Evolutionary conservation across 1,284 basidiomycete species (phyloP).

Genomic region (Boletus hoseneyae): DNA sequence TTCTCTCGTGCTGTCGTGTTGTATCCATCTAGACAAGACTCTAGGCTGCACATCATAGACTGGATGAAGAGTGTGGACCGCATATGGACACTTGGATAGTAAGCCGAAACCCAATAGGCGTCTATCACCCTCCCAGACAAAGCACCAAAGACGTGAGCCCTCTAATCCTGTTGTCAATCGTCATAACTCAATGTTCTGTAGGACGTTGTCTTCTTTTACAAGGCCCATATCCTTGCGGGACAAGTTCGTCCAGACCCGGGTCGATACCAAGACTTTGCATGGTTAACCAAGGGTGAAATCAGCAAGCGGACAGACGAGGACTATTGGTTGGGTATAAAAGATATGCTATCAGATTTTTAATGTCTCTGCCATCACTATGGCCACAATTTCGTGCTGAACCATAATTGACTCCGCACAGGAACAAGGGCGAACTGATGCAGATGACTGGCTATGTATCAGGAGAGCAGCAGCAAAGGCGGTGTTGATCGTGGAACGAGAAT

Average conservation of each 20-base stretch:
- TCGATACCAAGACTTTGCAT: constrained; percentile 73
- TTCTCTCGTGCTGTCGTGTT: neutral
- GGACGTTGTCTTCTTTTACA: constrained; percentile 72
- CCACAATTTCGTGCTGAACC: no score
- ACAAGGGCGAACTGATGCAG: no score
- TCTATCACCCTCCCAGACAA: constrained; percentile 48
- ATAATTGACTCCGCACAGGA: no score
- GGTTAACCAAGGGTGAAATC: constrained; percentile 89
- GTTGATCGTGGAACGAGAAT: no score
- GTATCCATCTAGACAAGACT: constrained; percentile 6
- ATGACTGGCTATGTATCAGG: no score
- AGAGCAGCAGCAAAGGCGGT: no score
- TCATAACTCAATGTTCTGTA: constrained; percentile 21
- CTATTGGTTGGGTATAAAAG: constrained; percentile 77
- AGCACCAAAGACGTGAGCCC: constrained; percentile 36
- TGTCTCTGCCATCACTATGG: neutral
- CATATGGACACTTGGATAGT: constrained; percentile 84
- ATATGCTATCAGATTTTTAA: constrained; percentile 68
- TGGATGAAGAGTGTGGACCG: constrained; percentile 64
- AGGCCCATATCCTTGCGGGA: constrained; percentile 79
- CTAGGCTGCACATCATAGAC: constrained; percentile 67
- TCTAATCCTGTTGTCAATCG: neutral
- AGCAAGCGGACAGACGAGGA: constrained; percentile 54
- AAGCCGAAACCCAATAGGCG: constrained; percentile 68
- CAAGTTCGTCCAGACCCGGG: constrained; percentile 58